Percentiles rank a stretch among this genome's conserved stretches.
These are phyloP conservation scores for Trichophyton rubrum DNA, from an alignment of 2,329 filamentous ascomycete species.

Conservation along the genomic window DNA sequence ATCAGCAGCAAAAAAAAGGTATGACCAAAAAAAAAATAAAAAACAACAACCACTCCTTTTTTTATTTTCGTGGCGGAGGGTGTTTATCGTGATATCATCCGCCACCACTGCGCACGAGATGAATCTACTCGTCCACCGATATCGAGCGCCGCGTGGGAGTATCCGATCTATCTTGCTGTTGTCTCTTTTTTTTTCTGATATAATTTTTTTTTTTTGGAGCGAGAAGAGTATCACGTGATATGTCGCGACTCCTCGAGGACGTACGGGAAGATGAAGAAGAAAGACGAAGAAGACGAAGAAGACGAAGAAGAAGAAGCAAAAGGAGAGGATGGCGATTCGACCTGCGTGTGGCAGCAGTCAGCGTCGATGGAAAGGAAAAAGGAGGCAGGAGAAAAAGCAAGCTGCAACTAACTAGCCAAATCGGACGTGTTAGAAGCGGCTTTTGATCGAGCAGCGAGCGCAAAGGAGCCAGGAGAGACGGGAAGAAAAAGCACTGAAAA, in stretches of 20 bases:
- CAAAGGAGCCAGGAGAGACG: not conserved
- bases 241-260: not conserved
- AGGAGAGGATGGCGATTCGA: not conserved
- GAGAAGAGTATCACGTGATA: not conserved
- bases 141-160: not conserved
- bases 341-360: not conserved
- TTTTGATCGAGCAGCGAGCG: not conserved
- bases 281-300: not conserved
- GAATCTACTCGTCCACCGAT: not conserved
- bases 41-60: not conserved
- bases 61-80: not conserved
- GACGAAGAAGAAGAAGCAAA: not conserved
- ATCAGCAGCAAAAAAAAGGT: conserved; percentile 16
- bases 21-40: not conserved
- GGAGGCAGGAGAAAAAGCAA: not conserved
- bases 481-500: not conserved
- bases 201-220: not conserved
- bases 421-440: not conserved
- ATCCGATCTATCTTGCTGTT: no score
- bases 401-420: not conserved
- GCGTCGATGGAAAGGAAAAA: not conserved
- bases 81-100: not conserved
- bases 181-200: not conserved
- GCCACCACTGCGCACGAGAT: not conserved
- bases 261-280: not conserved